Conservation (phyloP, 495 filamentous ascomycete species). For the Trichoderma parareesei region DNA sequence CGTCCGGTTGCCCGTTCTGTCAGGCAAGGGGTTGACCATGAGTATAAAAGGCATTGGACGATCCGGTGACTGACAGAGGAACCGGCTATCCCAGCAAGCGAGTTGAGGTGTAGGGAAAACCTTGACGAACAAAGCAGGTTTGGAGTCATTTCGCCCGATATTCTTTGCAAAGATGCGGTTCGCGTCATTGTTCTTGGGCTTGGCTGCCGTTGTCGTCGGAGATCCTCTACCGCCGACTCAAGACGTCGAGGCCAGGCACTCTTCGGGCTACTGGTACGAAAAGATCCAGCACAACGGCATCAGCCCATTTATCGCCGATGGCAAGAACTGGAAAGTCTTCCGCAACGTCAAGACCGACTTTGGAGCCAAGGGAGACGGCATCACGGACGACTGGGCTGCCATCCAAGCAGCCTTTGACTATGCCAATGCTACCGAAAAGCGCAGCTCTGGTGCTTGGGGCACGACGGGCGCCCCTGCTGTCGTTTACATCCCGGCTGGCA, state of each 20-base stretch:
- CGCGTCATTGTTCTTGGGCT: background rate
- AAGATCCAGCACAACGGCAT: constrained; percentile 26
- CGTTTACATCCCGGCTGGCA: constrained; percentile 42
- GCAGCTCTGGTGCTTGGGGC: constrained; percentile 27
- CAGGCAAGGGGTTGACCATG: background rate
- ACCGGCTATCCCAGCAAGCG: background rate
- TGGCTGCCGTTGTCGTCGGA: background rate
- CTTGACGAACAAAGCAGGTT: background rate
- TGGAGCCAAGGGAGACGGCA: constrained; percentile 74
- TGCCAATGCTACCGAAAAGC: constrained; percentile 17
- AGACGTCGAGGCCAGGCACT: background rate
- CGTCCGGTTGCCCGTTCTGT: background rate
- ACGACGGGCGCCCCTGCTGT: constrained; percentile 42
- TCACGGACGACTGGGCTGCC: constrained; percentile 57
- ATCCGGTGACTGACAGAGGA: background rate
- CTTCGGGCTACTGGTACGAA: constrained; percentile 23
- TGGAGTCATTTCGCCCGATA: background rate
- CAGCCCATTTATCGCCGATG: constrained; percentile 29
- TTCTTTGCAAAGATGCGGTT: background rate
- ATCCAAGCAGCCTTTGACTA: constrained; percentile 47
- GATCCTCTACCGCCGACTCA: background rate
- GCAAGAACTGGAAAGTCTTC: constrained; percentile 43
- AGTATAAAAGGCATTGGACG: background rate
- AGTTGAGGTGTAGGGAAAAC: background rate
- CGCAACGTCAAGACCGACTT: constrained; percentile 56